Evolutionary conservation across 163 green algal genomes (phyloP).

Genomic region (Scenedesmus sp.): DNA sequence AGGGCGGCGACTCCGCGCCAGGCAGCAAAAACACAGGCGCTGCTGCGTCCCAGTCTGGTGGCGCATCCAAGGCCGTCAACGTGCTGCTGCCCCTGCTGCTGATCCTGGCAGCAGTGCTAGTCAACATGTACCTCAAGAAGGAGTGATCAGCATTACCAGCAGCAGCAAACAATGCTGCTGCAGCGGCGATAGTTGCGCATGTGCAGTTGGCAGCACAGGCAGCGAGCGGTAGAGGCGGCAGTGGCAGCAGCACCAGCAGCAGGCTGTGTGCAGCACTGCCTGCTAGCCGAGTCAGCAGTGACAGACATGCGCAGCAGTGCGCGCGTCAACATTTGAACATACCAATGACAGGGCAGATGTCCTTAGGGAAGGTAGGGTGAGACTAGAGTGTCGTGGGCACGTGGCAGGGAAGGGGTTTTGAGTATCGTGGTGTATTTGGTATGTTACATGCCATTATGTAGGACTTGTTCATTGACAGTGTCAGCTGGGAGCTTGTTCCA

Average conservation of each 20-base stretch:
- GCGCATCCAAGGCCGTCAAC: conserved; percentile 57
- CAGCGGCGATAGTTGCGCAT: neutral
- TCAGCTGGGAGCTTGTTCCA: neutral
- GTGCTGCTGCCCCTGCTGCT: conserved; percentile 77
- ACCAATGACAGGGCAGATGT: neutral
- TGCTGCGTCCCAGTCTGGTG: conserved; percentile 50
- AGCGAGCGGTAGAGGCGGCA: neutral
- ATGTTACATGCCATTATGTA: neutral
- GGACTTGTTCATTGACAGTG: neutral
- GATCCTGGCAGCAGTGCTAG: conserved; percentile 64
- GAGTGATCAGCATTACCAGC: neutral
- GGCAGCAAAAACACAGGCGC: conserved; percentile 13
- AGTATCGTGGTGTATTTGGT: neutral
- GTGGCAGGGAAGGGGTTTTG: neutral
- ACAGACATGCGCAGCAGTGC: neutral
- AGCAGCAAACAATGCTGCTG: conserved; percentile 4
- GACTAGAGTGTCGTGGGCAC: neutral
- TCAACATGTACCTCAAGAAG: conserved; percentile 61
- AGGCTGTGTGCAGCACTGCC: neutral
- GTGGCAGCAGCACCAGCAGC: conserved; percentile 7
- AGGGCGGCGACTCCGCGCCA: conserved; percentile 69
- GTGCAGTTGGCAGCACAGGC: neutral
- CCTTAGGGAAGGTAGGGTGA: neutral
- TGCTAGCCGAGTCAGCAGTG: neutral
- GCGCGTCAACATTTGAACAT: neutral